Percentiles rank a stretch among this genome's conserved stretches.
These are phyloP conservation scores for Backusella parvicylindrica DNA, from an alignment of 192 early-diverging fungal species.

Conservation along the genomic window DNA sequence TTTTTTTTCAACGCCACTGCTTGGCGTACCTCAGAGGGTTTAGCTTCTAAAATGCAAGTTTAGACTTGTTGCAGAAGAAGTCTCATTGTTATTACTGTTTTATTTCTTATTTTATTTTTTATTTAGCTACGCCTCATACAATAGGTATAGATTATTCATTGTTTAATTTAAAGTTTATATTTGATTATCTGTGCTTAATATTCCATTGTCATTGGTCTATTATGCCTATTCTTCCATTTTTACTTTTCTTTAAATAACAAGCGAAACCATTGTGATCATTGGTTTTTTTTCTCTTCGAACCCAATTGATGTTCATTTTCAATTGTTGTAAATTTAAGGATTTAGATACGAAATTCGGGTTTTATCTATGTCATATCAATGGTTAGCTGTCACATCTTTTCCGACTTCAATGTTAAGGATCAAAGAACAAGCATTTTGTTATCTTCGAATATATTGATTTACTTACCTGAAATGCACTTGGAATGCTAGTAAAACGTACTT, in stretches of 20 bases:
- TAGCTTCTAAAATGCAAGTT: neutral
- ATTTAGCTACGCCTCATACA: no score
- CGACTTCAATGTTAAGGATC: neutral
- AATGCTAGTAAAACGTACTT: no score
- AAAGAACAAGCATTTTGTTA: no score
- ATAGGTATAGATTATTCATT: neutral
- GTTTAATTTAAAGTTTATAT: neutral
- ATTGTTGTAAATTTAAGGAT: neutral
- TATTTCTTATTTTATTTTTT: no score
- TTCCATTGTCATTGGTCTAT: no score
- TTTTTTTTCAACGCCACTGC: neutral
- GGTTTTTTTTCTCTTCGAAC: no score
- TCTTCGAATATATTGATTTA: no score
- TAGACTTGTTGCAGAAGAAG: neutral
- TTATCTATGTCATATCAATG: neutral
- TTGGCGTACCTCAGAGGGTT: neutral
- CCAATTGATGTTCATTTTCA: no score
- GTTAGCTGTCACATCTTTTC: neutral
- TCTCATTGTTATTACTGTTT: neutral
- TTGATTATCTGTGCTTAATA: no score
- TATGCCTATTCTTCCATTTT: neutral
- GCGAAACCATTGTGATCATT: no score
- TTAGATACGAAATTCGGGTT: neutral
- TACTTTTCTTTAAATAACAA: no score
- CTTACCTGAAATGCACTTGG: no score